Evolutionary conservation across 192 early-diverging fungal genomes (phyloP), one percentile per base, ranked within the genome.

Genomic region (Chytriomyces sp.): DNA sequence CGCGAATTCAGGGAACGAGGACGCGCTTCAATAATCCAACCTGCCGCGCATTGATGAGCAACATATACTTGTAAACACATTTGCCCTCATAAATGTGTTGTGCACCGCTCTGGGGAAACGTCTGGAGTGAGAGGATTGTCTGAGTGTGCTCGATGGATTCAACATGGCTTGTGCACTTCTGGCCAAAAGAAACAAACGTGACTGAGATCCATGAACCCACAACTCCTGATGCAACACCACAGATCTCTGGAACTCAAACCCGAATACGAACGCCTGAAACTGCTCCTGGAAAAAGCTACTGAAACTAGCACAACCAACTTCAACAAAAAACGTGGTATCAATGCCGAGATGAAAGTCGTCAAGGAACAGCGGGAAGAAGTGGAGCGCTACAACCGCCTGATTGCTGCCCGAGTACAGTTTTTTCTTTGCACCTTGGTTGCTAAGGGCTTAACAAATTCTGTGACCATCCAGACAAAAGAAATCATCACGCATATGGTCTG

Each of bases 291-390:
- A 41, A 83, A 86, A 17, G 93, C 95, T 3, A 91, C 92, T 3
- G 96, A 98, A 74, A 90, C 88, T 52, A 93, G 91, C 19, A 88
- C 92, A 3, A 89, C 93, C 74, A 94, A 92, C 36, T 95, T 96
- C 75, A 94, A 93, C 73, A 93, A 92, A 69, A 95, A 95, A 75
- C 89, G 93, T 49, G 92, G 89, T 2, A 90, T 99, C 17, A 91
- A 86, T 28, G 83, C 90, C 0, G 96, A 99, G 70, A 91, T 98
- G 71, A 96, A 96, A 78, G 91, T 95, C 64, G 94, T 94, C 74
- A 84, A 88, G 49, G 93, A 93, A 72, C 94, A 98, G 76, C 94
- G 95, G 69, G 90, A 91, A 28, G 94, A 99, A 65, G 92, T 93
- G 17, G 93, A 95, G 52, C 78, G 86, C 19, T 98, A 91, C 77